These are phyloP conservation scores for Pichia sp. DNA, from an alignment of 1,139 yeast genomes.

Conservation along the genomic window DNA sequence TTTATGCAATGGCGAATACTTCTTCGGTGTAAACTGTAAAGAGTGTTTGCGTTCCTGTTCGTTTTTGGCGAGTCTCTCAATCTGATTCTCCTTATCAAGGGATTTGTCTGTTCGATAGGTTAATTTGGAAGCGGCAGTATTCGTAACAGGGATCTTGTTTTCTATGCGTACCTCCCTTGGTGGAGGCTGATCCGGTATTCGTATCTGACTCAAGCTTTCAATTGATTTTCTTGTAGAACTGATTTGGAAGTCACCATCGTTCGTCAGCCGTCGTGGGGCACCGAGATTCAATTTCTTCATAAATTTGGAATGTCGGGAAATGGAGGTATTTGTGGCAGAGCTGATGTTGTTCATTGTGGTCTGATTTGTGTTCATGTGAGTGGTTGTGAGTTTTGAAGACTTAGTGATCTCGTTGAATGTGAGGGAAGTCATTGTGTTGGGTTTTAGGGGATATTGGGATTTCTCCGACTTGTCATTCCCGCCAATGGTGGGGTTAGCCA, in stretches of 20 bases:
- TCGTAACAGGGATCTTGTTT: too few species aligned
- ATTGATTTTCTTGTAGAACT: not conserved
- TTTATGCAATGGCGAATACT: slow-evolving; percentile 13
- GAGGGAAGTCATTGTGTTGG: slow-evolving; percentile 6
- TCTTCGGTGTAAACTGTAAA: slow-evolving; percentile 9
- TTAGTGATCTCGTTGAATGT: slow-evolving; percentile 6
- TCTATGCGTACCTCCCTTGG: not conserved
- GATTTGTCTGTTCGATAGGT: not conserved
- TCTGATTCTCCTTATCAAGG: not conserved
- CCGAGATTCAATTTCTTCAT: slow-evolving; percentile 29
- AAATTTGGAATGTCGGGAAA: slow-evolving; percentile 20
- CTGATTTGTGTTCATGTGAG: not conserved
- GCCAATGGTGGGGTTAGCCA: not conserved
- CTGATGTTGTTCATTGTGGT: not conserved
- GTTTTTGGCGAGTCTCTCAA: not conserved
- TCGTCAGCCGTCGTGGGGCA: slow-evolving; percentile 29
- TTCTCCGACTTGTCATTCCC: not conserved
- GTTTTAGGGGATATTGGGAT: not conserved
- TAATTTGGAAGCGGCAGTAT: not conserved
- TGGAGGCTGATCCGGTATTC: not conserved
- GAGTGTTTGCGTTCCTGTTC: slow-evolving; percentile 10
- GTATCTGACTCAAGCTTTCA: not conserved
- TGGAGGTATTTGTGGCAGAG: not conserved
- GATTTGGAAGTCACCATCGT: slow-evolving; percentile 10
- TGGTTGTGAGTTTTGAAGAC: slow-evolving; percentile 2